Evolutionary conservation across 1,139 yeast species (phyloP).

Genomic region (Spathaspora sp.): DNA sequence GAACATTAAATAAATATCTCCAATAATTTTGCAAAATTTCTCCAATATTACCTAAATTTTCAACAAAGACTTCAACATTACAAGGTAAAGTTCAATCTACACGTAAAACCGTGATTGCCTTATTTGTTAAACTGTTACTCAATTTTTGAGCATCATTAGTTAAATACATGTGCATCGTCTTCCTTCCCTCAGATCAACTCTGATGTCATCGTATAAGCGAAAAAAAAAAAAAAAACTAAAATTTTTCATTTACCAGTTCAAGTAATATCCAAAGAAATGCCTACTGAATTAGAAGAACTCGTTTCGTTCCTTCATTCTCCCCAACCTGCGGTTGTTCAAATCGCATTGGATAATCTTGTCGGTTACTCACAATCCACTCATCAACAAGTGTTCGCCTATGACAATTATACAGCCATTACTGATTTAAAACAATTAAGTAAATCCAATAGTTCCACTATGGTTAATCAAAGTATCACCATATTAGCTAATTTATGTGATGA

Average conservation of each 20-base stretch:
- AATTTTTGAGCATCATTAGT: no score
- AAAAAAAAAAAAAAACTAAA: neutral
- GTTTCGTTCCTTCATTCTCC: conserved; percentile 83
- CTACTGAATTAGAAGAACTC: conserved; percentile 63
- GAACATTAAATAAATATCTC: no score
- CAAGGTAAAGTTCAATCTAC: no score
- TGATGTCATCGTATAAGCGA: conserved; percentile 1
- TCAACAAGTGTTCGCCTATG: conserved; percentile 64
- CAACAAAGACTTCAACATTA: no score
- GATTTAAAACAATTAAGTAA: conserved; percentile 65
- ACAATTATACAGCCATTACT: conserved; percentile 68
- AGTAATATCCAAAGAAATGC: conserved; percentile 33
- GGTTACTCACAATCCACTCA: conserved; percentile 77
- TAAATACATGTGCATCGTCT: no score
- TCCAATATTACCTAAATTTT: no score
- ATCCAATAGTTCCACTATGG: conserved; percentile 49
- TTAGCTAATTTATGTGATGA: conserved; percentile 83
- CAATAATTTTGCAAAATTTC: no score
- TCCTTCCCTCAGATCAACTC: neutral
- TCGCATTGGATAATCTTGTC: conserved; percentile 82
- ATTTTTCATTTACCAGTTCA: neutral
- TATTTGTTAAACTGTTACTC: no score
- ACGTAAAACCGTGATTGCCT: no score
- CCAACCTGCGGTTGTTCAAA: conserved; percentile 77
- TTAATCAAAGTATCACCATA: conserved; percentile 72